Evolutionary conservation across 2,329 filamentous ascomycete species (phyloP), one percentile per base, ranked within the genome.

Genomic region (Chaetomiaceae sp.): DNA sequence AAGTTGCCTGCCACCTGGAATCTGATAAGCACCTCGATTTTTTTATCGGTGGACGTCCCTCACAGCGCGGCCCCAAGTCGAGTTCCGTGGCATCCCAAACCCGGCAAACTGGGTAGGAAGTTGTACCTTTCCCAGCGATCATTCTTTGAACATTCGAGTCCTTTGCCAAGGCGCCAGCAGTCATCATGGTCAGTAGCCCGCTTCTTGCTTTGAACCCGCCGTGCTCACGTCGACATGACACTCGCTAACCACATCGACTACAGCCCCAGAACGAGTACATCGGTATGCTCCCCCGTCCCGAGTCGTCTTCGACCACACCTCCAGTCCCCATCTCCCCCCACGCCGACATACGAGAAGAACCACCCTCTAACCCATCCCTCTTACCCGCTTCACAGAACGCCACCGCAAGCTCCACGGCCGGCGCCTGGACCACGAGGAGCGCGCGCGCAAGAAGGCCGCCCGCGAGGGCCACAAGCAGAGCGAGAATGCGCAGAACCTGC

Each of bases 401-500:
- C 59, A 61, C 51, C 57, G 57, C 47, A 64, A 64, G 58, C 62
- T 64, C 31, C 60, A 63, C 55, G 78, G 84, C 56, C 81, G 71
- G 58, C 70, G 75, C 54, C 75, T 81, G 58, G 90, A 95, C 70
- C 82, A 92, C 71, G 91, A 96, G 67, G 94, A 99, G 76, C 86
- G 91, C 62, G 76, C 78, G 55, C 88, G 94, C 66, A 99, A 99
- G 80, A 84, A 85, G 64, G 77, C 83, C 59, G 94, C 94, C 56
- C 87, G 94, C 75, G 89, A 95, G 76, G 87, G 84, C 56, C 92
- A 99, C 79, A 85, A 91, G 74, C 83, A 83, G 53, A 94, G 88
- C 47, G 81, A 94, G 68, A 87, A 96, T 75, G 91, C 94, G 22
- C 92, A 97, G 78, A 96, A 94, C 72, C 80, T 96, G 67, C 87